Evolutionary conservation across 441 rosid species (phyloP).

Genomic region (Erysimum pusillum): DNA sequence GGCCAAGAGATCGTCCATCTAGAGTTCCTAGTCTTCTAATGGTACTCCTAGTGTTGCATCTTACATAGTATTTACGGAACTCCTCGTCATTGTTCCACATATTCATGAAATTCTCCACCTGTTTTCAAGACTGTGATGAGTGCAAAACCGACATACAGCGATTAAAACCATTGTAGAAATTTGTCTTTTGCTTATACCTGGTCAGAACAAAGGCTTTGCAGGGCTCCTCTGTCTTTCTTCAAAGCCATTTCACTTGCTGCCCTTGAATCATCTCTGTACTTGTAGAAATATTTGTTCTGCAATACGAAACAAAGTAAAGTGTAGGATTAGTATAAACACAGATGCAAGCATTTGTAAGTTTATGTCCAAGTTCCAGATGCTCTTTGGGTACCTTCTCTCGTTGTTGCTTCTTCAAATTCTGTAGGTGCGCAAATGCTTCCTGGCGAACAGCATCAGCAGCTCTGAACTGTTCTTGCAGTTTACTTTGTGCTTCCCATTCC

Average conservation of each 20-base stretch:
- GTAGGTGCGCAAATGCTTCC: slow-evolving; percentile 68
- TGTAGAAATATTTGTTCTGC: slow-evolving; percentile 68
- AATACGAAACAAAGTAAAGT: slow-evolving; percentile 31
- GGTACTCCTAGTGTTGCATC: slow-evolving; percentile 69
- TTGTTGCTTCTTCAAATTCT: slow-evolving; percentile 61
- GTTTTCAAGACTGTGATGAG: slow-evolving; percentile 41
- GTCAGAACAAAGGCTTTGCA: slow-evolving; percentile 65
- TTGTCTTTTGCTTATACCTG: slow-evolving; percentile 60
- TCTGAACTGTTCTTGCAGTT: slow-evolving; percentile 57
- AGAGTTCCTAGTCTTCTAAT: slow-evolving; percentile 74
- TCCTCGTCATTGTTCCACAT: slow-evolving; percentile 71
- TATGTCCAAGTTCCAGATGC: slow-evolving; percentile 31
- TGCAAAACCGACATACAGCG: slow-evolving; percentile 26
- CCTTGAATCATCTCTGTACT: slow-evolving; percentile 70
- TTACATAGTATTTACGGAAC: slow-evolving; percentile 73
- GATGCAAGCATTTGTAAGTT: slow-evolving; percentile 20
- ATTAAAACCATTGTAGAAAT: slow-evolving; percentile 3
- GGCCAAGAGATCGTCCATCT: slow-evolving; percentile 92
- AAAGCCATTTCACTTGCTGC: slow-evolving; percentile 66
- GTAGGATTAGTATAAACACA: slow-evolving; percentile 19
- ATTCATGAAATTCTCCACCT: slow-evolving; percentile 82
- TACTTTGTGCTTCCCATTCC: slow-evolving; percentile 55
- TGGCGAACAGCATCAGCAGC: slow-evolving; percentile 77
- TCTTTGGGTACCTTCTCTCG: slow-evolving; percentile 66
- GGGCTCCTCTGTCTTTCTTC: slow-evolving; percentile 64